phyloP scores from a whole-genome alignment of 345 rosid genomes.

The Diplotaxis tenuifolia region DNA sequence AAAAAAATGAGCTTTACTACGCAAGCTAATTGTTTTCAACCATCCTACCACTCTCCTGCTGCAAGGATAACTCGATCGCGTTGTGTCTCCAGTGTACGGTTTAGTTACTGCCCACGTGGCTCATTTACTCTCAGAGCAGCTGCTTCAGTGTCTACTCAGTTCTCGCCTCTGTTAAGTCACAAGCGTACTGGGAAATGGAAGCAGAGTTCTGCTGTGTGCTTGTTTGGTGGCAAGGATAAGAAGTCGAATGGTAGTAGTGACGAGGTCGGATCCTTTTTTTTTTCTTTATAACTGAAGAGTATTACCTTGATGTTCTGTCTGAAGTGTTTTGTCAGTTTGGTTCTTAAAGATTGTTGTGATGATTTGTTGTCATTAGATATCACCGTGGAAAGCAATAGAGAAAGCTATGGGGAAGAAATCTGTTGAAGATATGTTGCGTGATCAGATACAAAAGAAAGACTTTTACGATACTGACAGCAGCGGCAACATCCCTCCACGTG shows the following conservation, averaged over 20 bases:
- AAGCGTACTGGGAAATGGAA: slow-evolving; percentile 23
- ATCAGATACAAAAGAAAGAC: slow-evolving; percentile 60
- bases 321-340: neutral
- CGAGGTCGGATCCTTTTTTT: slow-evolving; percentile 39
- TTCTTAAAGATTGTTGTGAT: neutral
- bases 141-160: slow-evolving; percentile 24
- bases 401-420: slow-evolving; percentile 56
- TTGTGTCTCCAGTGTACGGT: neutral
- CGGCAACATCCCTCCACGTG: slow-evolving; percentile 45
- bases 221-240: slow-evolving; percentile 67
- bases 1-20: slow-evolving; percentile 35
- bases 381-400: slow-evolving; percentile 59
- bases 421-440: slow-evolving; percentile 58
- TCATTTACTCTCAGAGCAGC: slow-evolving; percentile 13
- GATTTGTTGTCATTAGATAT: slow-evolving; percentile 41
- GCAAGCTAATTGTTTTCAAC: slow-evolving; percentile 35
- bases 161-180: slow-evolving; percentile 31
- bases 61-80: slow-evolving; percentile 12
- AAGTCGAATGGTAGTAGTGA: slow-evolving; percentile 44
- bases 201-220: slow-evolving; percentile 44
- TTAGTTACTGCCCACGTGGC: neutral
- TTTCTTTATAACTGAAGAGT: no score
- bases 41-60: neutral
- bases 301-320: neutral
- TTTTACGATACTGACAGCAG: slow-evolving; percentile 50